A percentile compares a stretch with the other conserved stretches of the same genome.
These are phyloP conservation scores for Deinandra increscens DNA, from an alignment of 129 eudicot species.

Conservation along the genomic window DNA sequence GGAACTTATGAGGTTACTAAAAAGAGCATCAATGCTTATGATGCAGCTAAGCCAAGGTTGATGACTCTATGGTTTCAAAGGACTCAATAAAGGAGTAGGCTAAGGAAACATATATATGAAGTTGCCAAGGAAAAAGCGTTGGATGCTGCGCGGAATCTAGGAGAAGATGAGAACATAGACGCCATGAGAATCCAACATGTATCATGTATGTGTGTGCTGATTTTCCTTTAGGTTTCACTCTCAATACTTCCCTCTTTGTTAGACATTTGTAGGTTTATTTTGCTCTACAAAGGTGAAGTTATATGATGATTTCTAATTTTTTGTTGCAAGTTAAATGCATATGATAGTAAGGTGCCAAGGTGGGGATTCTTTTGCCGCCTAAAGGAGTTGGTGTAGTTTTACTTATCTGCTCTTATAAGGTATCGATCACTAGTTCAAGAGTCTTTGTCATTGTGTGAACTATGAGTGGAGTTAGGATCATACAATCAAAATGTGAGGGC, in stretches of 20 bases:
- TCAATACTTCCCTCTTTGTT: constrained; percentile 8
- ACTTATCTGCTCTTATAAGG: background rate
- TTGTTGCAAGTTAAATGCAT: too few species aligned
- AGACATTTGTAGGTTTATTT: constrained; percentile 1
- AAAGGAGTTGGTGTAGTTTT: background rate
- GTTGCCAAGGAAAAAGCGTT: constrained; percentile 46
- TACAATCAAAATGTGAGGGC: background rate
- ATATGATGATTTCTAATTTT: background rate
- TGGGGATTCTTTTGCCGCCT: background rate
- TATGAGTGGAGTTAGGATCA: background rate
- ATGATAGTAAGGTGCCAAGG: too few species aligned
- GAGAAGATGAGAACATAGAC: constrained; percentile 29
- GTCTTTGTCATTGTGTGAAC: background rate
- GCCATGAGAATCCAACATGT: constrained; percentile 11
- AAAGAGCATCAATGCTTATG: constrained; percentile 32
- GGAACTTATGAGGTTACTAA: constrained; percentile 44
- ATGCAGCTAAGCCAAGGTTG: constrained; percentile 21
- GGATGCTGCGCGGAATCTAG: constrained; percentile 44
- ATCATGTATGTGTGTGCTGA: background rate
- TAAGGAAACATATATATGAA: constrained; percentile 36
- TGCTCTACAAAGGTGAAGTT: constrained; percentile 11
- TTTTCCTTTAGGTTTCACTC: constrained; percentile 18
- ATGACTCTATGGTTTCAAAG: constrained; percentile 30
- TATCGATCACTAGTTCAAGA: background rate
- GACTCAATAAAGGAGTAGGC: constrained; percentile 30